Evolutionary conservation across 768 basidiomycete species (phyloP).

Genomic region (Hygrocybe punicea): DNA sequence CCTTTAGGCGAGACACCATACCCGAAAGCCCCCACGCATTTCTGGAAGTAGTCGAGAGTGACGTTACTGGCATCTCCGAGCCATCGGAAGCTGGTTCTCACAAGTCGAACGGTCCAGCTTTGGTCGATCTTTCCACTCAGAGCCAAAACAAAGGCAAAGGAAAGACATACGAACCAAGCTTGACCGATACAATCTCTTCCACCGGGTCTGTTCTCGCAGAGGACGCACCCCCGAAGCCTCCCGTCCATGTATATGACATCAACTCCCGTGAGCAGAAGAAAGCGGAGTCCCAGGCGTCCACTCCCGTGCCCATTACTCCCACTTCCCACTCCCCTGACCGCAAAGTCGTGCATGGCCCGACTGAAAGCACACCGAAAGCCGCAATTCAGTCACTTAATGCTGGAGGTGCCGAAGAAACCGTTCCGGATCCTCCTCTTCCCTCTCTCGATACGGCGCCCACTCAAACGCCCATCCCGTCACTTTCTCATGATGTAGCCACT

Average conservation of each 20-base stretch:
- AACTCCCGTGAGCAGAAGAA: constrained; percentile 9
- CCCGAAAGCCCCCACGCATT: constrained; percentile 56
- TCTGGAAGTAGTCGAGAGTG: constrained; percentile 52
- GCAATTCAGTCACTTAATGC: constrained; percentile 13
- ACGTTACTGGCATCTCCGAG: constrained; percentile 29
- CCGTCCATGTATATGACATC: constrained; percentile 57
- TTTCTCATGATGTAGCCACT: constrained; percentile 62
- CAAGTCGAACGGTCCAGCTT: constrained; percentile 21
- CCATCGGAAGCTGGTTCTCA: constrained; percentile 14
- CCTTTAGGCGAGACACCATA: constrained; percentile 34
- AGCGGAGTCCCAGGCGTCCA: constrained; percentile 3
- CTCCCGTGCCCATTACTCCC: neutral
- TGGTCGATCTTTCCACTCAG: constrained; percentile 7
- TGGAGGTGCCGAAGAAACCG: neutral
- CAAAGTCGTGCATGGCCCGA: constrained; percentile 7
- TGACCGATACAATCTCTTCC: constrained; percentile 33
- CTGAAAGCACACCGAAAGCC: constrained; percentile 40
- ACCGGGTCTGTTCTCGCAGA: constrained; percentile 41
- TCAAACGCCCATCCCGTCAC: constrained; percentile 36
- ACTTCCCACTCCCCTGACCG: constrained; percentile 5
- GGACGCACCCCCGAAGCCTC: constrained; percentile 51
- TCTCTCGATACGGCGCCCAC: constrained; percentile 36
- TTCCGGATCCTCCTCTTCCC: constrained; percentile 44
- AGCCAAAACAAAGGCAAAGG: constrained; percentile 50
- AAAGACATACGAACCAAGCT: constrained; percentile 31